Evolutionary conservation across 768 basidiomycete species (phyloP).

Genomic region (Tubosaeta brunneosetosa): DNA sequence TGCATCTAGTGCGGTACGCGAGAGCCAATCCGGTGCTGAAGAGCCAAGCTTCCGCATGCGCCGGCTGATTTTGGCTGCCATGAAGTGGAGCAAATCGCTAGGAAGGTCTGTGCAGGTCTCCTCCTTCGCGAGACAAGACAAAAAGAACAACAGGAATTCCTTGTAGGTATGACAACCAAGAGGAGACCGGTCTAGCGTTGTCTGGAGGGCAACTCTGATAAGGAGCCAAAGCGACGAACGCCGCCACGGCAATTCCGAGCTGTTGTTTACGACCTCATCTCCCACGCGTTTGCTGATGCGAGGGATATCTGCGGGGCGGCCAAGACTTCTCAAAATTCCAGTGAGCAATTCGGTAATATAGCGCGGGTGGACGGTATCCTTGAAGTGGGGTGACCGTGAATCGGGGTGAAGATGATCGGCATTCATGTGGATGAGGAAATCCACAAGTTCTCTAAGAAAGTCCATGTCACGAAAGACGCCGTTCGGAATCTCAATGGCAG

Average conservation of each 20-base stretch:
- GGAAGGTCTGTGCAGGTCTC: constrained; percentile 11
- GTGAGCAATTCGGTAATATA: constrained; percentile 44
- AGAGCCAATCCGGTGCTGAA: too few species aligned
- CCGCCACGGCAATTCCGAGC: constrained; percentile 27
- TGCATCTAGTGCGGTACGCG: constrained; percentile 15
- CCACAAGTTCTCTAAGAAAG: constrained; percentile 34
- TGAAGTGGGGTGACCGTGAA: too few species aligned
- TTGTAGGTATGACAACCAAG: too few species aligned
- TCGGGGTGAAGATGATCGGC: constrained; percentile 11
- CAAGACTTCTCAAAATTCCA: constrained; percentile 39
- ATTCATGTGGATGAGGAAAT: constrained; percentile 35
- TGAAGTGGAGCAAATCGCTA: constrained; percentile 25
- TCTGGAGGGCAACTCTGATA: background rate
- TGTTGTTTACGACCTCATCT: constrained; percentile 1
- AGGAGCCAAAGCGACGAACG: constrained; percentile 34
- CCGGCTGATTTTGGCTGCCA: background rate
- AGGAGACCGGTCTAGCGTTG: too few species aligned
- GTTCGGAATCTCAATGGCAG: constrained; percentile 34
- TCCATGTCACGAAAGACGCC: constrained; percentile 5
- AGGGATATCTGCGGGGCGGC: constrained; percentile 8
- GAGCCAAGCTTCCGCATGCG: background rate
- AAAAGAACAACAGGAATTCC: constrained; percentile 43
- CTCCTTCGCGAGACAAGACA: constrained; percentile 23
- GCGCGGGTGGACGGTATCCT: constrained; percentile 16
- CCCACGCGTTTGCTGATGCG: too few species aligned